Evolutionary conservation across 169 alveolate species (phyloP).

Genomic region (Cryptosporidium ubiquitum): DNA sequence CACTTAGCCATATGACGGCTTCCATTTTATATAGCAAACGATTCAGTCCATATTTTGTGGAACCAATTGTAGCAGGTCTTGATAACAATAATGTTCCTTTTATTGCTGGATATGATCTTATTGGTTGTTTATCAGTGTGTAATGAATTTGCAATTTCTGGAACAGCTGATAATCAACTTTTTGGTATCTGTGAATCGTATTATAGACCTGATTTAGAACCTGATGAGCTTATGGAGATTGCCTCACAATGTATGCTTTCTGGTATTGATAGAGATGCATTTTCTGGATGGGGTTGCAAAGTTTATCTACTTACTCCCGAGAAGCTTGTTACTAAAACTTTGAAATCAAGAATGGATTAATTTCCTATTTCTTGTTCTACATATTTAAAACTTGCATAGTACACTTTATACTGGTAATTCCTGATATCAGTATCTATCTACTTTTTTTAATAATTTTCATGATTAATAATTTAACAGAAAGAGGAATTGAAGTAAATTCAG

Average conservation of each 20-base stretch:
- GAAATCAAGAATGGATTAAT: constrained; percentile 89
- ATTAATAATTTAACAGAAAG: too few relatives aligned
- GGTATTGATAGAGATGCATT: constrained; percentile 95
- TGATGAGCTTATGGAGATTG: constrained; percentile 92
- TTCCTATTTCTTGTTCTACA: neutral
- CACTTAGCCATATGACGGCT: constrained; percentile 90
- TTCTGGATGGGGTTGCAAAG: constrained; percentile 94
- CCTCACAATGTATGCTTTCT: constrained; percentile 94
- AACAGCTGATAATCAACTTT: constrained; percentile 93
- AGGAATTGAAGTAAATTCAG: neutral
- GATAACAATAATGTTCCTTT: constrained; percentile 86
- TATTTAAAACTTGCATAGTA: neutral
- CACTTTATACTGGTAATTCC: neutral
- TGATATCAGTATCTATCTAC: too few relatives aligned
- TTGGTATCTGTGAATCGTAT: constrained; percentile 96
- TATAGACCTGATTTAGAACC: constrained; percentile 92
- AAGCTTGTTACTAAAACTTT: constrained; percentile 84
- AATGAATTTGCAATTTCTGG: constrained; percentile 94
- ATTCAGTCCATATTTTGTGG: constrained; percentile 92
- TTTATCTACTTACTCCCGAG: constrained; percentile 82
- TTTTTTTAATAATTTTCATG: too few relatives aligned
- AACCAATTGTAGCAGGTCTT: constrained; percentile 93
- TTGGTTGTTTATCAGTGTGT: constrained; percentile 89
- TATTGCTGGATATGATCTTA: constrained; percentile 90
- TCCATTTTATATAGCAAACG: constrained; percentile 89